Conservation (phyloP, 352 stramenopile species). For the Phytopythium aichiense region DNA sequence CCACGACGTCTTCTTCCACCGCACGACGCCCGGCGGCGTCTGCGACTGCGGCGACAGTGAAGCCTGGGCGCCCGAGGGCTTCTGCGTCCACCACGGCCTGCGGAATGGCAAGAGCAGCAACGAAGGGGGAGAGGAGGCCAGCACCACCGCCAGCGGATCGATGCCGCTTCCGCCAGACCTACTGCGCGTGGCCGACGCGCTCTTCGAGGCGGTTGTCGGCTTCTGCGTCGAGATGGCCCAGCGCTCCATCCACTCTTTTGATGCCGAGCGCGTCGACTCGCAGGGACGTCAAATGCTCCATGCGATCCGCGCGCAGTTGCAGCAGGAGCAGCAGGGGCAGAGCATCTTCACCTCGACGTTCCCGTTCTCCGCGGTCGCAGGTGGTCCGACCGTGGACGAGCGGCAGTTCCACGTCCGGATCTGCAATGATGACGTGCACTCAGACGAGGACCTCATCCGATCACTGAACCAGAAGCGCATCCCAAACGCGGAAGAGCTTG, state of each 20-base stretch:
- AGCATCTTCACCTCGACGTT: slow-evolving; percentile 3
- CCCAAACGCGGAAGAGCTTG: slow-evolving; percentile 45
- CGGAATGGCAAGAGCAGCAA: slow-evolving; percentile 14
- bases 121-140: slow-evolving; percentile 4
- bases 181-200: slow-evolving; percentile 42
- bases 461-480: slow-evolving; percentile 86
- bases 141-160: slow-evolving; percentile 17
- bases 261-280: slow-evolving; percentile 48
- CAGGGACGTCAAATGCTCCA: slow-evolving; percentile 40
- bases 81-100: slow-evolving; percentile 90
- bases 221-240: slow-evolving; percentile 76
- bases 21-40: slow-evolving; percentile 80
- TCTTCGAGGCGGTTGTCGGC: slow-evolving; percentile 70
- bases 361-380: slow-evolving; percentile 6
- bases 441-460: slow-evolving; percentile 95
- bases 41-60: slow-evolving; percentile 99
- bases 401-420: slow-evolving; percentile 90
- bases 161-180: slow-evolving; percentile 34
- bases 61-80: slow-evolving; percentile 94
- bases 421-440: slow-evolving; percentile 99
- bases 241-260: slow-evolving; percentile 65
- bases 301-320: slow-evolving; percentile 17
- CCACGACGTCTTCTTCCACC: slow-evolving; percentile 90
- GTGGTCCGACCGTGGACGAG: slow-evolving; percentile 15
- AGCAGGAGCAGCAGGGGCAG: slow-evolving; percentile 14